These are phyloP conservation scores for Russula emetica DNA, from an alignment of 768 basidiomycete genomes.

Conservation along the genomic window DNA sequence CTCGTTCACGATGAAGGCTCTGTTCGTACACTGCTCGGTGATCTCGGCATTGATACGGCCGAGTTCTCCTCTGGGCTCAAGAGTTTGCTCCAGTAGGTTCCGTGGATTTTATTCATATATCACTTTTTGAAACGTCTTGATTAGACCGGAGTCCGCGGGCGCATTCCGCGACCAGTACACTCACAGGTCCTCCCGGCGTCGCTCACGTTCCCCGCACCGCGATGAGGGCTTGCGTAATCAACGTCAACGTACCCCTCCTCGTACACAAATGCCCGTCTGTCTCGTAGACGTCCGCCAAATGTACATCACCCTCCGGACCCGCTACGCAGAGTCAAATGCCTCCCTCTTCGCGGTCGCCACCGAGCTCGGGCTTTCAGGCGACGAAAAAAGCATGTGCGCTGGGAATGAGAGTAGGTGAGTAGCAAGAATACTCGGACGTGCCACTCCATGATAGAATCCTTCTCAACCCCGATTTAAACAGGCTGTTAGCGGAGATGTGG, in stretches of 20 bases:
- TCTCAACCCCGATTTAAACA: neutral
- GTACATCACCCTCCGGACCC: conserved; percentile 22
- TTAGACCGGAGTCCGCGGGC: conserved; percentile 7
- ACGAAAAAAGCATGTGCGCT: conserved; percentile 23
- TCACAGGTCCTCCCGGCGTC: conserved; percentile 7
- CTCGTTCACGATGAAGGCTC: conserved; percentile 20
- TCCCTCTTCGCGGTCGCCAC: conserved; percentile 11
- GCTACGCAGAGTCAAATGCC: conserved; percentile 9
- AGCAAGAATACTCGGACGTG: neutral
- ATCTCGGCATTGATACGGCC: conserved; percentile 10
- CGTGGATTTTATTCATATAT: neutral
- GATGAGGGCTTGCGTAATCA: neutral
- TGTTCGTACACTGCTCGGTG: conserved; percentile 4
- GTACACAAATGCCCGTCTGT: neutral
- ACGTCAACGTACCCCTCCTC: conserved; percentile 19
- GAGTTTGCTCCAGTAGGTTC: conserved; percentile 18
- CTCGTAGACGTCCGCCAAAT: conserved; percentile 24
- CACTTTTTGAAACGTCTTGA: conserved; percentile 2
- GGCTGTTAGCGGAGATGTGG: conserved; percentile 28
- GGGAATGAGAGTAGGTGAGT: conserved; percentile 28
- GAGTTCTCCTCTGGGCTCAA: conserved; percentile 14
- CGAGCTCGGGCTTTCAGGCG: conserved; percentile 16
- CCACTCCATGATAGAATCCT: neutral
- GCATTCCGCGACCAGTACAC: neutral
- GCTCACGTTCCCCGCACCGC: conserved; percentile 25